phyloP scores from a whole-genome alignment of 306 rosid species.

The Quercus bicolor region DNA sequence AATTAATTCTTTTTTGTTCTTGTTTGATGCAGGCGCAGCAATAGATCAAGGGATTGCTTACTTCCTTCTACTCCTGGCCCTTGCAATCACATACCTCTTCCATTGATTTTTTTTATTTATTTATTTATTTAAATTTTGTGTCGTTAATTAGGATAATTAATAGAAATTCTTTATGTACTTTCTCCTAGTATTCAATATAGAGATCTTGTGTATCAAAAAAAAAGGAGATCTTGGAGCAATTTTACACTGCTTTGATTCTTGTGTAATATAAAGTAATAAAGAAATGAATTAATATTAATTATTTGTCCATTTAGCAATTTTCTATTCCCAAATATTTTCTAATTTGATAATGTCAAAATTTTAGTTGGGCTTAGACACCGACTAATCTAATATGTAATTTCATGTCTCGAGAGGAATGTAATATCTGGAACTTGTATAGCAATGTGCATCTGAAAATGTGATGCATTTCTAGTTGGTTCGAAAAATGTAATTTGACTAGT shows the following conservation, averaged over 20 bases:
- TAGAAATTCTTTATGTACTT: slow-evolving; percentile 3
- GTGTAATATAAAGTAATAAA: background rate
- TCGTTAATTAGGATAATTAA: background rate
- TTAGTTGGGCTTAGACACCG: background rate
- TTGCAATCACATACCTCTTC: slow-evolving; percentile 55
- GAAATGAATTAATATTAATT: background rate
- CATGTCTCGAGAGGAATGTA: background rate
- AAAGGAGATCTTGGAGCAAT: slow-evolving; percentile 8
- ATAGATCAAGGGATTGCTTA: slow-evolving; percentile 77
- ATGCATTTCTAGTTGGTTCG: background rate
- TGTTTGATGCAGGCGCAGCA: slow-evolving; percentile 38
- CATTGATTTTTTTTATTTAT: slow-evolving; percentile 30
- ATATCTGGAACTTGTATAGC: background rate
- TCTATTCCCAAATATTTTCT: background rate
- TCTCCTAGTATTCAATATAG: slow-evolving; percentile 11
- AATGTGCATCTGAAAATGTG: background rate
- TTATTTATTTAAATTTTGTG: background rate
- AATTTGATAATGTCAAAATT: background rate
- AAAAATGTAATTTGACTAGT: no score
- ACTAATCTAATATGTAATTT: background rate
- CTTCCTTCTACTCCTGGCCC: slow-evolving; percentile 55
- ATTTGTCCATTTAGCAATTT: background rate
- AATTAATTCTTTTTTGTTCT: background rate
- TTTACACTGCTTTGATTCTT: background rate
- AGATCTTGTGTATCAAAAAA: slow-evolving; percentile 1